Evolutionary conservation across 1,284 basidiomycete species (phyloP), one percentile per base, ranked within the genome.

Genomic region (Malassezia cuniculi): DNA sequence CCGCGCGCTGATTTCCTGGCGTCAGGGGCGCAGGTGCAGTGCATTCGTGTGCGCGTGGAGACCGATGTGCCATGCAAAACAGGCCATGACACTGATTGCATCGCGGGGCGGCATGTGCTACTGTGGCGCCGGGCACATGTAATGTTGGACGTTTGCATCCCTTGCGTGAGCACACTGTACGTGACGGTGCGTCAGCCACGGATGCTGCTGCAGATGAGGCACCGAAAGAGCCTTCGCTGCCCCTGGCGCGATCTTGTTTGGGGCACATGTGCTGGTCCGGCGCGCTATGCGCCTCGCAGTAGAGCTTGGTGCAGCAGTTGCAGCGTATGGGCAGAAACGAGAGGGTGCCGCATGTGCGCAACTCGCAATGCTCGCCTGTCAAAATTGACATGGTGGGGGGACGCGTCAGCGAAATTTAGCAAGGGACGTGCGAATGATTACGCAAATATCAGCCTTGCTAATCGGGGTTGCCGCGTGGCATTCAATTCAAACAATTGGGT

Each of bases 341-440:
- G 3, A 45, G 32, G 3, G 21, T 17, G 21, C 25, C 15, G 17
- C 42, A 45, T 12, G 36, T 15, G 3, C 19, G 6, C 8, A 30
- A 16, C 2, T 27, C 33, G 25, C 42, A 45, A 16, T 45, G 42
- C n/a, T 25, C 30, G 18, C 42, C 42, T 11, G 35, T 33, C 27
- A 45, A 6, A 9, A 45, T 15, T 3, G 42, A 45, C 42, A 45
- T 45, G 25, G 42, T 35, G 35, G 26, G 31, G 17, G 39, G 15
- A n/a, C n/a, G n/a, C 6, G 20, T 14, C 10, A 6, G 8, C 27
- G 6, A 6, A 27, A 27, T 7, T 27, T n/a, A 14, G 10, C 6
- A 27, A 14, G n/a, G n/a, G n/a, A n/a, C n/a, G n/a, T n/a, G n/a
- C n/a, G n/a, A n/a, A n/a, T n/a, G n/a, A n/a, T n/a, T n/a, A n/a